Evolutionary conservation across 768 basidiomycete species (phyloP).

Genomic region (Tricholoma sp.): DNA sequence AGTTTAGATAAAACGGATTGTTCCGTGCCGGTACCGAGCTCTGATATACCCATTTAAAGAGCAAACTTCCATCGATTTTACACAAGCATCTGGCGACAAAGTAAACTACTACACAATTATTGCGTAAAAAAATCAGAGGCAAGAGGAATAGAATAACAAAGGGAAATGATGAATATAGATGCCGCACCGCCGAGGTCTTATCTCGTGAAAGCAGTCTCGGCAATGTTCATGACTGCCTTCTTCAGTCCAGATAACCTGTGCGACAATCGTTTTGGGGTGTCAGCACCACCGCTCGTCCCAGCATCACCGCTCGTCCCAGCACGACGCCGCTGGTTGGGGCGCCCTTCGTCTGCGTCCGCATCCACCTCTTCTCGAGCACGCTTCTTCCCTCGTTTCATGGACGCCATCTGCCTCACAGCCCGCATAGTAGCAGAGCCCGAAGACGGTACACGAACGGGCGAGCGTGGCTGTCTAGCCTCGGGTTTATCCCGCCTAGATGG

Average conservation of each 20-base stretch:
- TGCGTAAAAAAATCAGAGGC: not conserved
- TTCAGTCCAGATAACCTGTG: slow-evolving; percentile 1
- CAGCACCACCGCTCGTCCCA: not conserved
- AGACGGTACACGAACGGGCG: not conserved
- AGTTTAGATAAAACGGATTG: no score
- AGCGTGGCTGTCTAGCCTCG: not conserved
- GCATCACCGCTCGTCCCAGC: not conserved
- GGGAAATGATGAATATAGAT: not conserved
- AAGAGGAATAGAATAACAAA: not conserved
- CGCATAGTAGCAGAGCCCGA: not conserved
- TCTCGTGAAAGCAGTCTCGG: not conserved
- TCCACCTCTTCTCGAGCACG: slow-evolving; percentile 3
- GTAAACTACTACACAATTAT: not conserved
- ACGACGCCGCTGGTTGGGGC: not conserved
- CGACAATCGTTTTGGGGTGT: not conserved
- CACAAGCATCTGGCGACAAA: not conserved
- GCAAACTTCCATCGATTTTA: not conserved
- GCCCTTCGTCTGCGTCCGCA: not conserved
- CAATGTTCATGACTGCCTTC: not conserved
- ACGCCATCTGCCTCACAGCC: not conserved
- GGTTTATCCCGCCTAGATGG: not conserved
- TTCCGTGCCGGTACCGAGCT: no score
- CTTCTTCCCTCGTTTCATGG: slow-evolving; percentile 3
- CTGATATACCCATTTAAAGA: not conserved
- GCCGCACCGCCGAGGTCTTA: not conserved